Conservation (phyloP, 306 rosid species). For the Dalbergia cultrata region DNA sequence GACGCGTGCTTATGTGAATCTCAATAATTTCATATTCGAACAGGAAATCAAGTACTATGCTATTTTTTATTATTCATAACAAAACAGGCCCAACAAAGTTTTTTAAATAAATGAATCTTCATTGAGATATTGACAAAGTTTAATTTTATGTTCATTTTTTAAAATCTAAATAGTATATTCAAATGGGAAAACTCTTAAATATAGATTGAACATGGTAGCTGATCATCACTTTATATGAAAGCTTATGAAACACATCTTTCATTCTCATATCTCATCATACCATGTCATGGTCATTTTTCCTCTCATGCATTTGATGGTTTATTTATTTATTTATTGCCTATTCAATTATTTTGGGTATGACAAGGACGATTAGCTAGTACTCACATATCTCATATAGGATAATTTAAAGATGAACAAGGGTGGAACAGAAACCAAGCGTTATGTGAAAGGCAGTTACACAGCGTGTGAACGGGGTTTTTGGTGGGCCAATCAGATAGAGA, state of each 20-base stretch:
- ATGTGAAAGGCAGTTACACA: not conserved
- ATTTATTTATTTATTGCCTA: slow-evolving; percentile 15
- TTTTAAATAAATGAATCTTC: not conserved
- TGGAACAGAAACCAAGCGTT: slow-evolving; percentile 23
- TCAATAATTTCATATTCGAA: slow-evolving; percentile 35
- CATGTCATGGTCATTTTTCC: slow-evolving; percentile 28
- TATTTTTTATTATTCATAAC: not conserved
- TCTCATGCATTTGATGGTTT: not conserved
- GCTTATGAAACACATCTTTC: slow-evolving; percentile 23
- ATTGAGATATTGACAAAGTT: not conserved
- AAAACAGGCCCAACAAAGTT: not conserved
- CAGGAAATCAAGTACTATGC: not conserved
- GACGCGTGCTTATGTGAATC: slow-evolving; percentile 28
- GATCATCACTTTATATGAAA: slow-evolving; percentile 13
- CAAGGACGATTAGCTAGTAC: slow-evolving; percentile 1
- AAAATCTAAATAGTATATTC: not conserved
- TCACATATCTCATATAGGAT: not conserved
- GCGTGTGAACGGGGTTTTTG: slow-evolving; percentile 44
- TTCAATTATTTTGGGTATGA: slow-evolving; percentile 38
- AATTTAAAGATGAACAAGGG: slow-evolving; percentile 25
- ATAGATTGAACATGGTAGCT: slow-evolving; percentile 23
- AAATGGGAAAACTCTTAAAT: slow-evolving; percentile 15
- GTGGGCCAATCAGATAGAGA: slow-evolving; percentile 36
- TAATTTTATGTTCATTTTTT: not conserved
- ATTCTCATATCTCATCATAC: slow-evolving; percentile 26